Evolutionary conservation across 1,139 yeast species (phyloP).

Genomic region (Taiozyma sp.): DNA sequence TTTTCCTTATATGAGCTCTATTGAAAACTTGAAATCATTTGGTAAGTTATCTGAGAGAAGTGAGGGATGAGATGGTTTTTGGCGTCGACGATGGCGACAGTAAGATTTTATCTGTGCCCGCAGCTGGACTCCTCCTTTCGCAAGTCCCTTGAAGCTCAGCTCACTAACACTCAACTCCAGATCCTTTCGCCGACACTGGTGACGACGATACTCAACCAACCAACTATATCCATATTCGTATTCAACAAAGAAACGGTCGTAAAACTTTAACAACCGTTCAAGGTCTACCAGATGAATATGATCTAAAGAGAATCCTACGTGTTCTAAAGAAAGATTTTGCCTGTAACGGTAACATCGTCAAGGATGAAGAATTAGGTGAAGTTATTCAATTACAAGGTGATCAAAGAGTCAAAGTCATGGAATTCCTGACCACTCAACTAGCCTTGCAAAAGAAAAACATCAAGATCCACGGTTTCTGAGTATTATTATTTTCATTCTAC

Average conservation of each 20-base stretch:
- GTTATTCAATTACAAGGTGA: conserved; percentile 98
- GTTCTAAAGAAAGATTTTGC: conserved; percentile 97
- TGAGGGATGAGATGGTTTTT: conserved; percentile 3
- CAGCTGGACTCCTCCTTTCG: not conserved
- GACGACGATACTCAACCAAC: conserved; percentile 97
- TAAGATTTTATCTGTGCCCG: not conserved
- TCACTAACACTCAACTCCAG: conserved; percentile 29
- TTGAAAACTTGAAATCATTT: conserved; percentile 96
- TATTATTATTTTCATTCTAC: not conserved
- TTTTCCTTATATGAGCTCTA: conserved; percentile 64
- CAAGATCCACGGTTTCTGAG: conserved; percentile 94
- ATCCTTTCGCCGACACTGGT: conserved; percentile 99
- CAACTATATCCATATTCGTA: conserved; percentile 96
- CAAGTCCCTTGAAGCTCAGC: not conserved
- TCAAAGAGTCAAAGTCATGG: conserved; percentile 95
- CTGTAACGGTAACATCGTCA: conserved; percentile 97
- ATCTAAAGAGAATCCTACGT: conserved; percentile 87
- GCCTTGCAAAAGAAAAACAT: conserved; percentile 93
- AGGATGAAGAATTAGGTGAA: conserved; percentile 94
- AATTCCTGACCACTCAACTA: conserved; percentile 82
- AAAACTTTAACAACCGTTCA: conserved; percentile 98
- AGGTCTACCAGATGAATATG: conserved; percentile 95
- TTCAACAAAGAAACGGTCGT: conserved; percentile 99
- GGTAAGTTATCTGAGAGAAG: conserved; percentile 39
- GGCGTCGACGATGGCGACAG: not conserved